These are phyloP conservation scores for Peterozyma xylosa DNA, from an alignment of 805 yeast species.

Conservation along the genomic window DNA sequence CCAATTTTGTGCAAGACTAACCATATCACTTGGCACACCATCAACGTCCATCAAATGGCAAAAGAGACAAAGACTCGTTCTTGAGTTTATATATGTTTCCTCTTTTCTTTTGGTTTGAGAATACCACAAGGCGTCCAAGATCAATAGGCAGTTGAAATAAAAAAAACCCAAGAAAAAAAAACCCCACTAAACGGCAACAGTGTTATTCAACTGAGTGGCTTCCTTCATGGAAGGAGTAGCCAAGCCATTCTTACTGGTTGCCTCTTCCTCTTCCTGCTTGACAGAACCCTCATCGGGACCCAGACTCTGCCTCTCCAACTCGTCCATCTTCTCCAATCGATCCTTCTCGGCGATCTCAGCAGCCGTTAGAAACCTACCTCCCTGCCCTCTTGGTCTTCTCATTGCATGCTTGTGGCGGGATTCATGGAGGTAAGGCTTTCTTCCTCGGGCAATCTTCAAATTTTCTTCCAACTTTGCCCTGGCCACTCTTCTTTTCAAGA, in stretches of 20 bases:
- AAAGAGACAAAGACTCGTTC: too few species aligned
- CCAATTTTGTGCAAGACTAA: too few species aligned
- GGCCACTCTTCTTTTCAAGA: conserved; percentile 86
- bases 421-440: conserved; percentile 93
- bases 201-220: neutral
- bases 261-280: too few species aligned
- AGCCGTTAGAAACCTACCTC: conserved; percentile 94
- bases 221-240: too few species aligned
- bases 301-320: conserved; percentile 4
- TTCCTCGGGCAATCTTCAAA: conserved; percentile 77
- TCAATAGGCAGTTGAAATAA: neutral
- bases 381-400: conserved; percentile 99
- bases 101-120: too few species aligned
- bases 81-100: too few species aligned
- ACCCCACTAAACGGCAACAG: neutral
- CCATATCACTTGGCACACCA: too few species aligned
- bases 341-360: conserved; percentile 78
- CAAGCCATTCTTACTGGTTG: too few species aligned
- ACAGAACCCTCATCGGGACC: too few species aligned
- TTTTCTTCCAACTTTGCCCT: conserved; percentile 89
- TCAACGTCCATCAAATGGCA: too few species aligned
- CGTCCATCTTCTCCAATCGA: conserved; percentile 18
- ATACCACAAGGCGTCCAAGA: neutral
- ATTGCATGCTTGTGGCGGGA: conserved; percentile 98
- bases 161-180: neutral